Evolutionary conservation across 345 rosid genomes (phyloP).

Genomic region (Alliaria petiolata): DNA sequence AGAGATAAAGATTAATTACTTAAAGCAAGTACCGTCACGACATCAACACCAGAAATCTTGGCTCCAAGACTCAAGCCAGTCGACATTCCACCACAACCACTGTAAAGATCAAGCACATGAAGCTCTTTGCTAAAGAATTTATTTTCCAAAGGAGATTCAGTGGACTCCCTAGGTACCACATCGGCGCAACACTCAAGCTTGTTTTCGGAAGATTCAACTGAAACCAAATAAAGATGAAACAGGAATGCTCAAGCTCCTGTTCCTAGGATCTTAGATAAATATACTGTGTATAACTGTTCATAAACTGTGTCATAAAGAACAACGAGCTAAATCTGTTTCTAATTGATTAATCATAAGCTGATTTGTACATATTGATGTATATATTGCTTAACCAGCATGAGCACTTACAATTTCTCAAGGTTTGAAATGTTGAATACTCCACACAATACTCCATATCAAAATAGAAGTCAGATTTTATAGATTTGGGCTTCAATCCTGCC

Average conservation of each 20-base stretch:
- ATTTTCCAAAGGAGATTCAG: conserved; percentile 3
- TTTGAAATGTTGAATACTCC: conserved; percentile 84
- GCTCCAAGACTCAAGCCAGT: conserved; percentile 91
- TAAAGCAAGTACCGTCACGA: conserved; percentile 64
- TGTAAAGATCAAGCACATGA: conserved; percentile 70
- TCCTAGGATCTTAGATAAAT: conserved; percentile 14
- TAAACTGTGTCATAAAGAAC: neutral
- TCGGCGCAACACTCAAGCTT: conserved; percentile 23
- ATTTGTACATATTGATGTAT: neutral
- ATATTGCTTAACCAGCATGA: conserved; percentile 13
- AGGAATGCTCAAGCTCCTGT: conserved; percentile 10
- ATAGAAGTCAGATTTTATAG: conserved; percentile 53
- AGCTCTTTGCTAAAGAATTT: conserved; percentile 43
- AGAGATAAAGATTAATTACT: conserved; percentile 25
- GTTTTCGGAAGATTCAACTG: conserved; percentile 38
- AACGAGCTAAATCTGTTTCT: neutral
- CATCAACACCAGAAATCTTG: conserved; percentile 57
- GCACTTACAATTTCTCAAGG: conserved; percentile 50
- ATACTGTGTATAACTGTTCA: conserved; percentile 1
- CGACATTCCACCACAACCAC: conserved; percentile 99
- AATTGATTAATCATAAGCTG: neutral
- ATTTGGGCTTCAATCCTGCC: conserved; percentile 45
- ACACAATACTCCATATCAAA: conserved; percentile 90
- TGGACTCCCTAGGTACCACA: conserved; percentile 23
- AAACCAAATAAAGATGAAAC: conserved; percentile 12